Conservation (phyloP, 176 grass and related monocot genomes). For the Musa troglodytarum region DNA sequence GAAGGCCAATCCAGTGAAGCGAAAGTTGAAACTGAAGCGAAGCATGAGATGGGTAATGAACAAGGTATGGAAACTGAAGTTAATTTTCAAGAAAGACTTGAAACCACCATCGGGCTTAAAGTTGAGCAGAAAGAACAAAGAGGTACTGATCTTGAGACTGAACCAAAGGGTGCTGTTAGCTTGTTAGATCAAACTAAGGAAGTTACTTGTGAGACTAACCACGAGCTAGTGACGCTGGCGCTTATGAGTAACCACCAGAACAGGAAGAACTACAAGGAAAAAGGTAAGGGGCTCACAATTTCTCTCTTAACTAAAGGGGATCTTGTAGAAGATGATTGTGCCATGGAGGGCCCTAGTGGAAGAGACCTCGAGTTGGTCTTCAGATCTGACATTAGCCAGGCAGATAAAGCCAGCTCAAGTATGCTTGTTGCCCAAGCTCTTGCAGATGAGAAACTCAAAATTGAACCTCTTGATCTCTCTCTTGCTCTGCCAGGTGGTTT, state of each 20-base stretch:
- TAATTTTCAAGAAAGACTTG: neutral
- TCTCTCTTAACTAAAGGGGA: slow-evolving; percentile 30
- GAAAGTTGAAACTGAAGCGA: neutral
- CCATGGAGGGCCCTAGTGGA: slow-evolving; percentile 24
- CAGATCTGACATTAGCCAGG: slow-evolving; percentile 26
- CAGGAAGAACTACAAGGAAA: slow-evolving; percentile 35
- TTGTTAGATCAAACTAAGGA: slow-evolving; percentile 13
- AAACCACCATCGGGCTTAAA: neutral
- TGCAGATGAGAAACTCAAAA: slow-evolving; percentile 36
- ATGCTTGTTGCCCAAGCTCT: slow-evolving; percentile 18
- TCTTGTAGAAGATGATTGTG: slow-evolving; percentile 2
- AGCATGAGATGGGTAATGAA: neutral
- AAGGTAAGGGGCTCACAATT: slow-evolving; percentile 58
- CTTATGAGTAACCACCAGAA: slow-evolving; percentile 27
- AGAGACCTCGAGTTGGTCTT: slow-evolving; percentile 47
- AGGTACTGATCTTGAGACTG: slow-evolving; percentile 26
- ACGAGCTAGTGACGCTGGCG: slow-evolving; percentile 24
- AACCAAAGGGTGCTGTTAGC: neutral
- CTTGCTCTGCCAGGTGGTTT: slow-evolving; percentile 63
- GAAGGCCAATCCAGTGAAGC: neutral
- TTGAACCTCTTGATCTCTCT: slow-evolving; percentile 72
- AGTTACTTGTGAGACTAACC: slow-evolving; percentile 35
- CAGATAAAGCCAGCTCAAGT: slow-evolving; percentile 23
- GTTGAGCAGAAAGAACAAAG: slow-evolving; percentile 20
- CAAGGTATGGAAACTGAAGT: neutral